Conservation (phyloP, 176 grass and related monocot species). For the Juncus effusus region DNA sequence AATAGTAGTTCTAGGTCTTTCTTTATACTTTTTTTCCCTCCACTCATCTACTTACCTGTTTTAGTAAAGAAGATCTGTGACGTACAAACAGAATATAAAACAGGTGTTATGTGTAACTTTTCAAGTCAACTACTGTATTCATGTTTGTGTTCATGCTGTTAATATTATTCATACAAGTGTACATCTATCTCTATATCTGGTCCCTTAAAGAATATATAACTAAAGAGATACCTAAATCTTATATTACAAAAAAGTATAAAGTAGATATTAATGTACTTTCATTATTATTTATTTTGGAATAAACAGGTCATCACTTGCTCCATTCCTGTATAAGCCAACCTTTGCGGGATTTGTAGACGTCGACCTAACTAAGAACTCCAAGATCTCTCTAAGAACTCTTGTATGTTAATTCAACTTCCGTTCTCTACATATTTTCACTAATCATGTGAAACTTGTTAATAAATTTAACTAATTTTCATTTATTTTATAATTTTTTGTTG, state of each 20-base stretch:
- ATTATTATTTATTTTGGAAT: not conserved
- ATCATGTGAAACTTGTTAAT: not conserved
- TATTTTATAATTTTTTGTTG: not conserved
- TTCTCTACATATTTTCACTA: not conserved
- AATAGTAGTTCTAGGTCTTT: not conserved
- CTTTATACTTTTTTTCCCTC: not conserved
- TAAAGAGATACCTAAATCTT: too few relatives aligned
- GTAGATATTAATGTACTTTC: too few relatives aligned
- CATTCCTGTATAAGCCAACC: constrained; percentile 47
- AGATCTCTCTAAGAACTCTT: constrained; percentile 57
- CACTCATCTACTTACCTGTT: constrained; percentile 5
- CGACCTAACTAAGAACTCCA: constrained; percentile 28
- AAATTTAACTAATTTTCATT: not conserved
- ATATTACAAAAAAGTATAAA: too few relatives aligned
- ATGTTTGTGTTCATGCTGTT: not conserved
- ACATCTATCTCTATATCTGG: too few relatives aligned
- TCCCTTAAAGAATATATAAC: too few relatives aligned
- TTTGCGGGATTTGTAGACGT: constrained; percentile 56
- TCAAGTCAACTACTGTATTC: constrained; percentile 10
- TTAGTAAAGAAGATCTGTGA: not conserved
- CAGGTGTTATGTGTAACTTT: not conserved
- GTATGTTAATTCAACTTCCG: constrained; percentile 12
- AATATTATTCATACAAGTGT: not conserved
- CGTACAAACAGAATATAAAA: not conserved
- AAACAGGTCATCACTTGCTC: constrained; percentile 46